Evolutionary conservation across 306 rosid species (phyloP), one percentile per base, ranked within the genome.

Genomic region (Cercis canadensis): DNA sequence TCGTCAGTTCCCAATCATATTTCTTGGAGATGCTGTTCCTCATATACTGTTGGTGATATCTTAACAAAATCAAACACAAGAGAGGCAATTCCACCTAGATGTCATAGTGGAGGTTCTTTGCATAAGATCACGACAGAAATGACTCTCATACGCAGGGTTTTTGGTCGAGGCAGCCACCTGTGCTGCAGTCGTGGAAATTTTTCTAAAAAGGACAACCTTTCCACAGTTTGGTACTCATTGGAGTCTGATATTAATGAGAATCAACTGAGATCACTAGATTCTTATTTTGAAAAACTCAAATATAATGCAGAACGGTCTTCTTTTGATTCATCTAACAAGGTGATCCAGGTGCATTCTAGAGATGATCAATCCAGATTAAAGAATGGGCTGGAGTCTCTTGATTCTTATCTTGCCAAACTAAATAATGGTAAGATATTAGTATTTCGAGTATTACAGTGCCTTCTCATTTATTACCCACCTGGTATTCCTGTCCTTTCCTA

Each of bases 321-420:
- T 45, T 59, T 72, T 58, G 80, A 79, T 65, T 16, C 68, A 64
- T 81, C 84, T 7, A 53, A 72, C 70, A 80, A 74, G 62, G 67
- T 62, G 54, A 59, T 7, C 18, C 79, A 72, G 81, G 55, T 37
- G 61, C n/a, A 44, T 43, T 62, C 70, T 7, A 65, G 45, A 62
- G 72, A 47, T 65, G 73, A 39, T 51, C 80, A 80, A 57, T 43
- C 73, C 32, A 62, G 58, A 75, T 57, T 75, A 53, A 82, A 73
- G 79, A 70, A 66, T 73, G 88, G 73, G 75, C 55, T 93, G 62
- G 80, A 77, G n/a, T 81, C 86, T 61, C 96, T 93, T 50, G 84
- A 86, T 40, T 83, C 79, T 57, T 93, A 84, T 81, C 84, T 93
- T 78, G 85, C 79, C 46, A 88, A 90, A 82, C 81, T 87, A 62